Evolutionary conservation across 2,329 filamentous ascomycete genomes (phyloP).

Genomic region (Didymella glomerata): DNA sequence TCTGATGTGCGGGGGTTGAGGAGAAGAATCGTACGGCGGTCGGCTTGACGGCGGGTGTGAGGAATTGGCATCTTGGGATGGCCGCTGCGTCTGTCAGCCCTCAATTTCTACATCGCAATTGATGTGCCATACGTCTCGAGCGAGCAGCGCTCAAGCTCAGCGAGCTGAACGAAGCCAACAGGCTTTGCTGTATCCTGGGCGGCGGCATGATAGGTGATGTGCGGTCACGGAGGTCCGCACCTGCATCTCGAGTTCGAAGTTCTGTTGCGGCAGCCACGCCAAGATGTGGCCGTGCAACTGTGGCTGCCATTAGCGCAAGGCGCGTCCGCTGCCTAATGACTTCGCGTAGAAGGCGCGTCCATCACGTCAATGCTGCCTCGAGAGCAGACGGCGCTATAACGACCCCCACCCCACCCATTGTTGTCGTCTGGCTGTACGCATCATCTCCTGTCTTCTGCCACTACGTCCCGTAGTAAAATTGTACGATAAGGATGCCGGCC

Average conservation of each 20-base stretch:
- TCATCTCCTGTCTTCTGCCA: neutral
- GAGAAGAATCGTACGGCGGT: constrained; percentile 70
- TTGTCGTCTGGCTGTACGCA: neutral
- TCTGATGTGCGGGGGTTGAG: constrained; percentile 67
- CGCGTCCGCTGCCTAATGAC: constrained; percentile 17
- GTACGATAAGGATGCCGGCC: constrained; percentile 69
- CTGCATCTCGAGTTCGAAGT: constrained; percentile 26
- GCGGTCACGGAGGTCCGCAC: constrained; percentile 9
- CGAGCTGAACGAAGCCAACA: constrained; percentile 46
- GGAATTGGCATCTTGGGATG: constrained; percentile 44
- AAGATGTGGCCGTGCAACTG: constrained; percentile 28
- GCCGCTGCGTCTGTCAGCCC: constrained; percentile 17
- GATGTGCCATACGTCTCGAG: constrained; percentile 30
- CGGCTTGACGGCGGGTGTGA: constrained; percentile 37
- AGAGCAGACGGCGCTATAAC: constrained; percentile 8
- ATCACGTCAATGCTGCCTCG: constrained; percentile 23
- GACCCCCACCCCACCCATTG: constrained; percentile 11
- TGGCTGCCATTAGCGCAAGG: constrained; percentile 19
- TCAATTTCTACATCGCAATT: neutral
- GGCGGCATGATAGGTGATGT: constrained; percentile 49
- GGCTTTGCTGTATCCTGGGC: constrained; percentile 47
- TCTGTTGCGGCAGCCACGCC: constrained; percentile 28
- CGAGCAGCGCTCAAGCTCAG: constrained; percentile 37
- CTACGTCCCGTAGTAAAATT: neutral
- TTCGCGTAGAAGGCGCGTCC: constrained; percentile 30